These are phyloP conservation scores for Hypomyces perniciosus DNA, from an alignment of 2,329 filamentous ascomycete genomes.

Conservation along the genomic window DNA sequence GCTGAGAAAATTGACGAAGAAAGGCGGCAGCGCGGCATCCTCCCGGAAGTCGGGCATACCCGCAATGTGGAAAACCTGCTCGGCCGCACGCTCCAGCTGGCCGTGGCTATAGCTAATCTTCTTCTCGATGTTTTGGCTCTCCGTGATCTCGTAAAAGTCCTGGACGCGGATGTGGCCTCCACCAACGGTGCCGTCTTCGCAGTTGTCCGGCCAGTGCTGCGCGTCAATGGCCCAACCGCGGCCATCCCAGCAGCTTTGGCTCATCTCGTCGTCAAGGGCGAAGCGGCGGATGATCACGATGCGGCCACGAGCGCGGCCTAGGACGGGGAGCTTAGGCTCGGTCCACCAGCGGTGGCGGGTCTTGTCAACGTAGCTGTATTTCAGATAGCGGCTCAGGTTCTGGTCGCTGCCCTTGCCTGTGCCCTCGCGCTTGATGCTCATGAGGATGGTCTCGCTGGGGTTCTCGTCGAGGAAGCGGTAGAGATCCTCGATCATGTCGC, in stretches of 20 bases:
- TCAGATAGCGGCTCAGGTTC: slow-evolving; percentile 68
- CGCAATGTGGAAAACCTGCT: slow-evolving; percentile 41
- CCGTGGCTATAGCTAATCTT: slow-evolving; percentile 71
- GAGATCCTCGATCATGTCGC: slow-evolving; percentile 62
- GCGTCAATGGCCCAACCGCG: slow-evolving; percentile 55
- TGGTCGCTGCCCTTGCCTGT: slow-evolving; percentile 72
- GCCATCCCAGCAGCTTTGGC: slow-evolving; percentile 41
- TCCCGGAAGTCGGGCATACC: slow-evolving; percentile 25
- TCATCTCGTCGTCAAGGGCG: slow-evolving; percentile 51
- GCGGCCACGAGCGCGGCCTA: slow-evolving; percentile 74
- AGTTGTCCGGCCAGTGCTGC: slow-evolving; percentile 79
- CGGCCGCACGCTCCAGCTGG: slow-evolving; percentile 68
- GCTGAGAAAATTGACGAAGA: slow-evolving; percentile 86
- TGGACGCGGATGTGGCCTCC: slow-evolving; percentile 77
- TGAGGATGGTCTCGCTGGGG: slow-evolving; percentile 74
- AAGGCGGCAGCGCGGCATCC: slow-evolving; percentile 43
- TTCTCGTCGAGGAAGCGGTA: slow-evolving; percentile 72
- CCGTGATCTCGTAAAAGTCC: slow-evolving; percentile 86
- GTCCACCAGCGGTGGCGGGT: slow-evolving; percentile 67
- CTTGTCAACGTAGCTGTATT: slow-evolving; percentile 60
- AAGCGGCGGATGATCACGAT: slow-evolving; percentile 84
- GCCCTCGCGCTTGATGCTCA: slow-evolving; percentile 89
- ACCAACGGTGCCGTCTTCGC: slow-evolving; percentile 63
- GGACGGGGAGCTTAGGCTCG: slow-evolving; percentile 65
- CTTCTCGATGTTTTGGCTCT: slow-evolving; percentile 67